These are phyloP conservation scores for Lindgomyces ingoldianus DNA, from an alignment of 495 filamentous ascomycete species.

Conservation along the genomic window DNA sequence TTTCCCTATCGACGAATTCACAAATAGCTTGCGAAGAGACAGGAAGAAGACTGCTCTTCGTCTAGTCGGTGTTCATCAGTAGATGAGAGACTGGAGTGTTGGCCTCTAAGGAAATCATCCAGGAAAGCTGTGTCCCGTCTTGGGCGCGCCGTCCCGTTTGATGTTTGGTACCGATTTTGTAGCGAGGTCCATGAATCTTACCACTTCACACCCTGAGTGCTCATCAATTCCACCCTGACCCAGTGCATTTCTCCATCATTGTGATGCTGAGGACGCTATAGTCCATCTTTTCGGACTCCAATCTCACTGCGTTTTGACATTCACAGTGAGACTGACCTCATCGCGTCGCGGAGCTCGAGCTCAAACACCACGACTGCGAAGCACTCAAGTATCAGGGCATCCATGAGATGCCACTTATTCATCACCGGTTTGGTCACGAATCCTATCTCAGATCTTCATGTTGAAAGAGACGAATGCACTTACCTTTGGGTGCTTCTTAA, in stretches of 20 bases:
- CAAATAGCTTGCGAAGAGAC: no score
- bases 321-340: neutral
- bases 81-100: neutral
- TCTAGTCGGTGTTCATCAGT: no score
- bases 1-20: no score
- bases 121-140: constrained; percentile 9
- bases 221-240: neutral
- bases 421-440: neutral
- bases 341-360: neutral
- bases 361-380: neutral
- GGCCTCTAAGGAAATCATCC: constrained; percentile 5
- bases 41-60: no score
- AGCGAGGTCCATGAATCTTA: neutral
- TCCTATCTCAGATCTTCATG: neutral
- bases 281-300: no score
- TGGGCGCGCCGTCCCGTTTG: neutral
- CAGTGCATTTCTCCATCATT: neutral
- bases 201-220: neutral
- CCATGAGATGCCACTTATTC: no score
- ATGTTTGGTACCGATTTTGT: constrained; percentile 6
- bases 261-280: neutral
- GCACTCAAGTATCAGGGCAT: neutral
- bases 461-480: constrained; percentile 27
- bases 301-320: no score
- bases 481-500: constrained; percentile 87